Conservation (phyloP, 176 grass and related monocot genomes). For the Aegilops longissima region DNA sequence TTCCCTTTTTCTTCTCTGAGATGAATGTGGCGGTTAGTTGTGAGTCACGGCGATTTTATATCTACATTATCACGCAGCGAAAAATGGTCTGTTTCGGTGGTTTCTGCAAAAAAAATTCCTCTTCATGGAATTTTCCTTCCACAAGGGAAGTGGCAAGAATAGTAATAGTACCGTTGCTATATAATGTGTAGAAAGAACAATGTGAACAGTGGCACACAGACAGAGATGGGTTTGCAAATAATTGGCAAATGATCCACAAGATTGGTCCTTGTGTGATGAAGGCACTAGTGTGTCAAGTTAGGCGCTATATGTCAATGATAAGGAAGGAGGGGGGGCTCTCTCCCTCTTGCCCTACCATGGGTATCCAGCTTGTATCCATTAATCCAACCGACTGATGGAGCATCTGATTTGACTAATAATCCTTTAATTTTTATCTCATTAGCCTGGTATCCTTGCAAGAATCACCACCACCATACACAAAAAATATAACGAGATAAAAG, state of each 20-base stretch:
- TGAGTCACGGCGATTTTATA: background rate
- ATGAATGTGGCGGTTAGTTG: background rate
- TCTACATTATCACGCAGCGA: background rate
- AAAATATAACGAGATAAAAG: background rate
- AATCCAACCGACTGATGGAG: constrained; percentile 12
- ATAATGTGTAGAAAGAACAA: constrained; percentile 15
- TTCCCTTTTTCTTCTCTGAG: background rate
- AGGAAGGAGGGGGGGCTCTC: background rate
- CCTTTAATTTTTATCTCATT: background rate
- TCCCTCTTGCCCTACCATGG: constrained; percentile 34
- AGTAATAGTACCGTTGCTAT: background rate
- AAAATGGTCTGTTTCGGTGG: background rate
- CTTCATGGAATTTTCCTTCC: background rate
- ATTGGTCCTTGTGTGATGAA: constrained; percentile 11
- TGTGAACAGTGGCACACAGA: background rate
- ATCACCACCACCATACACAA: background rate
- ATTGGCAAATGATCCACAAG: background rate
- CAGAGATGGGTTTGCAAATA: background rate
- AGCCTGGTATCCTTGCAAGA: background rate
- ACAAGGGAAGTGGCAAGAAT: background rate
- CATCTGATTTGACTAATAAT: constrained; percentile 16
- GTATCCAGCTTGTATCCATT: constrained; percentile 41
- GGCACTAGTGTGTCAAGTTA: constrained; percentile 32
- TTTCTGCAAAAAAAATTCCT: background rate
- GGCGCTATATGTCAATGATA: constrained; percentile 39